A percentile compares a stretch with the other conserved stretches of the same genome.
Evolutionary conservation across 192 early-diverging fungal genomes (phyloP).

Genomic region (Podila minutissima): DNA sequence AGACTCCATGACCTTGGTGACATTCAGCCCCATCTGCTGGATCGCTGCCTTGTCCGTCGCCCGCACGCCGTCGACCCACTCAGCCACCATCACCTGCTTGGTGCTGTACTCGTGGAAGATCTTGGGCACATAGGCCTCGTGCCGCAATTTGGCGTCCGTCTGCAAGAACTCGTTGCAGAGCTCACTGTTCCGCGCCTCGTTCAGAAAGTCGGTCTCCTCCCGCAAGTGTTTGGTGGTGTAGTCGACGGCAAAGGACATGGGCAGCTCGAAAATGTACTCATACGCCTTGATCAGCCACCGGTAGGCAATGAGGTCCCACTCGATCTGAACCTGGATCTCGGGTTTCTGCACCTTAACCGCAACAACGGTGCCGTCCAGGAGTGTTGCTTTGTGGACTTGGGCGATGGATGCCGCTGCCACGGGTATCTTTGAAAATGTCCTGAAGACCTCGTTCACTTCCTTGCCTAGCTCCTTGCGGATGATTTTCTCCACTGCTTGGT

Average conservation of each 20-base stretch:
- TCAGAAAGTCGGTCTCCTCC: conserved; percentile 90
- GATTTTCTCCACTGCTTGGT: conserved; percentile 67
- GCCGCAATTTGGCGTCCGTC: conserved; percentile 57
- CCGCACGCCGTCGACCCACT: conserved; percentile 90
- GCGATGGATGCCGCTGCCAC: conserved; percentile 94
- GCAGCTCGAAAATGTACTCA: conserved; percentile 85
- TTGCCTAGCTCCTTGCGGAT: conserved; percentile 75
- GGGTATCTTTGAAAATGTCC: conserved; percentile 71
- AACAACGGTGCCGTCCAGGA: conserved; percentile 74
- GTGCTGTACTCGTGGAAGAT: conserved; percentile 78
- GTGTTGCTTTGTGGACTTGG: conserved; percentile 87
- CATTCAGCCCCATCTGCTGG: conserved; percentile 26
- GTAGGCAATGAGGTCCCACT: conserved; percentile 81
- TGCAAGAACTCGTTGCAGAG: conserved; percentile 62
- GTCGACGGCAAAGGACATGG: conserved; percentile 79
- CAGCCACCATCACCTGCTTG: conserved; percentile 79
- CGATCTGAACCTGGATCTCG: conserved; percentile 84
- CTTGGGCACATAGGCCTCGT: conserved; percentile 78
- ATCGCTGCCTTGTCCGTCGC: conserved; percentile 70
- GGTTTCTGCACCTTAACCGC: conserved; percentile 97
- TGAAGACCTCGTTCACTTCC: conserved; percentile 72
- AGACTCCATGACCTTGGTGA: conserved; percentile 69
- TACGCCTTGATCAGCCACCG: conserved; percentile 68
- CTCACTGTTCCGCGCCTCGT: conserved; percentile 85
- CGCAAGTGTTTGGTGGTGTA: conserved; percentile 79